Percentiles rank a stretch among this genome's conserved stretches.
Conservation (phyloP, 1,284 basidiomycete species). For the Ceratobasidium sp. region DNA sequence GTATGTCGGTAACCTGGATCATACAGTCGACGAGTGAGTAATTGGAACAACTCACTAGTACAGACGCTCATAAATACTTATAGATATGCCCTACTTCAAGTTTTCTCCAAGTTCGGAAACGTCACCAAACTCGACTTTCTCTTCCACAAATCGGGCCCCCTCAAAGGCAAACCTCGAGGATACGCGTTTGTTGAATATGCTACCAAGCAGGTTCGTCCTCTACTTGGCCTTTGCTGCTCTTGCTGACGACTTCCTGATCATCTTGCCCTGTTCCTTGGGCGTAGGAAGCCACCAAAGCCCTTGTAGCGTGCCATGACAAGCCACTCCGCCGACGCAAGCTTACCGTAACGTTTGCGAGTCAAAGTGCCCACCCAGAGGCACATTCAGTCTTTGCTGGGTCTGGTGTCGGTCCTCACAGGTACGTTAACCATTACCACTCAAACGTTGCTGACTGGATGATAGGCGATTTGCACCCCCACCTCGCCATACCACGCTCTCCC, state of each 20-base stretch:
- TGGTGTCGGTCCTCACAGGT: constrained; percentile 37
- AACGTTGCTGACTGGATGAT: constrained; percentile 56
- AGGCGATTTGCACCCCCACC: constrained; percentile 66
- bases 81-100: constrained; percentile 88
- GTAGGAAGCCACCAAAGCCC: constrained; percentile 89
- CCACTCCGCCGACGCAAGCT: constrained; percentile 88
- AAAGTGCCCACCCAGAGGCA: constrained; percentile 68
- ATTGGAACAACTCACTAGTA: constrained; percentile 8
- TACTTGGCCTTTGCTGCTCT: constrained; percentile 44
- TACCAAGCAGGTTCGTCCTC: constrained; percentile 78
- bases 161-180: constrained; percentile 93
- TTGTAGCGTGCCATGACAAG: constrained; percentile 82
- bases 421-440: constrained; percentile 49
- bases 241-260: constrained; percentile 49
- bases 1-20: constrained; percentile 92
- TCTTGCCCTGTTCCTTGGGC: constrained; percentile 51
- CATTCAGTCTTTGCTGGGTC: constrained; percentile 33
- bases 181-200: constrained; percentile 95
- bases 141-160: constrained; percentile 91
- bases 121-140: constrained; percentile 93
- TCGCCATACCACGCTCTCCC: constrained; percentile 87
- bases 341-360: constrained; percentile 90
- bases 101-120: constrained; percentile 93
- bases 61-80: background rate
- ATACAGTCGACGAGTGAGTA: constrained; percentile 89